Evolutionary conservation across 306 rosid genomes (phyloP).

Genomic region (Corylus heterophylla): DNA sequence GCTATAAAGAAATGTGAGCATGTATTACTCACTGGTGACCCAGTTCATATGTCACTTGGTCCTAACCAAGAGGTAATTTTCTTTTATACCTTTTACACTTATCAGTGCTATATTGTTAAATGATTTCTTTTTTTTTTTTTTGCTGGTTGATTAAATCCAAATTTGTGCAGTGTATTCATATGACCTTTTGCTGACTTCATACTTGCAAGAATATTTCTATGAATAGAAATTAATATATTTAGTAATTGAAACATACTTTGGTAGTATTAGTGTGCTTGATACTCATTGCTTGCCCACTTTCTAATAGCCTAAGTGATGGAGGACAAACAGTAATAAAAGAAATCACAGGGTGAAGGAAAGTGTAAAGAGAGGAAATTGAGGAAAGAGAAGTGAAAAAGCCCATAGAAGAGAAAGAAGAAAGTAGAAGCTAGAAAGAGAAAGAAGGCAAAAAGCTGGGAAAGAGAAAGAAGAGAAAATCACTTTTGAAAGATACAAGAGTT

Average conservation of each 20-base stretch:
- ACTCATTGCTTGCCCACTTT: not conserved
- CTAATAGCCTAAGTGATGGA: not conserved
- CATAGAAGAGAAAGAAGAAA: too few species aligned
- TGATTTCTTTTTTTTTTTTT: not conserved
- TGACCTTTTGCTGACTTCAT: not conserved
- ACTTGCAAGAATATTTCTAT: not conserved
- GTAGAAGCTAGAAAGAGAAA: too few species aligned
- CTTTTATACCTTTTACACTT: slow-evolving; percentile 15
- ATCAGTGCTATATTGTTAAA: slow-evolving; percentile 5
- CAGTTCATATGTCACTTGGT: slow-evolving; percentile 55
- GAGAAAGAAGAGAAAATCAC: too few species aligned
- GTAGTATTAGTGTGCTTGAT: not conserved
- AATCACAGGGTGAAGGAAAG: too few species aligned
- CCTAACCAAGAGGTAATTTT: slow-evolving; percentile 77
- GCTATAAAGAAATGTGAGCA: slow-evolving; percentile 82
- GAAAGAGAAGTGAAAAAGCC: too few species aligned
- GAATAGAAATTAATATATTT: not conserved
- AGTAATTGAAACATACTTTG: not conserved
- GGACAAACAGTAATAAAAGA: too few species aligned
- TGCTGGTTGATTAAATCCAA: slow-evolving; percentile 8
- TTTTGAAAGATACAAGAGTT: too few species aligned
- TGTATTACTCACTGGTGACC: slow-evolving; percentile 58
- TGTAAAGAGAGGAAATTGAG: too few species aligned
- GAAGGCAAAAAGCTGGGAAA: too few species aligned
- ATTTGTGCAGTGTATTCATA: not conserved